phyloP scores from a whole-genome alignment of 2,329 filamentous ascomycete species.

The Trichoderma citrinoviride region DNA sequence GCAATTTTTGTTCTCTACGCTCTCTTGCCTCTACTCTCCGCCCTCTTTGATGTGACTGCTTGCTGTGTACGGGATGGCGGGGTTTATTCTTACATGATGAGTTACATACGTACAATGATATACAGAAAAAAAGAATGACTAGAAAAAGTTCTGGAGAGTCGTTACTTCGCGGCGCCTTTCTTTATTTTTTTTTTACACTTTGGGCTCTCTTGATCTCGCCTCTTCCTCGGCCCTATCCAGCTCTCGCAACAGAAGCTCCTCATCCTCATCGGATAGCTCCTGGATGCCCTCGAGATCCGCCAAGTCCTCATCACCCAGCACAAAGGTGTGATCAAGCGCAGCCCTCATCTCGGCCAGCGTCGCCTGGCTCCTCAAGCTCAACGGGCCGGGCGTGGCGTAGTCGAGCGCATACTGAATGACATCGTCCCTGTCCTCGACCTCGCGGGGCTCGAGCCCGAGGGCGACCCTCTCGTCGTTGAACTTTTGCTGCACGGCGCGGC shows the following conservation, averaged over 20 bases:
- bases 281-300: conserved; percentile 40
- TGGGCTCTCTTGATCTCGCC: neutral
- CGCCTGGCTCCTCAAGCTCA: conserved; percentile 37
- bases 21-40: too few species aligned
- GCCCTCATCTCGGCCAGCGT: conserved; percentile 40
- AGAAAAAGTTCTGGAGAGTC: neutral
- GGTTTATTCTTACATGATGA: conserved; percentile 18
- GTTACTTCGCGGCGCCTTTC: conserved; percentile 9
- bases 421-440: conserved; percentile 38
- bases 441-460: conserved; percentile 56
- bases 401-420: conserved; percentile 43
- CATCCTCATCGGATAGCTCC: conserved; percentile 41
- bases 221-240: conserved; percentile 34
- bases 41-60: neutral
- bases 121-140: conserved; percentile 16
- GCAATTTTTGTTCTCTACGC: neutral
- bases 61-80: conserved; percentile 2
- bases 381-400: conserved; percentile 41
- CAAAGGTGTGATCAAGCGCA: conserved; percentile 47
- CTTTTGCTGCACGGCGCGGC: conserved; percentile 58
- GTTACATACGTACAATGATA: conserved; percentile 22
- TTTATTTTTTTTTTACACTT: neutral
- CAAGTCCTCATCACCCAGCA: conserved; percentile 43
- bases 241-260: conserved; percentile 33
- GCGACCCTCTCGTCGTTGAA: conserved; percentile 63